Evolutionary conservation across 2,329 filamentous ascomycete genomes (phyloP).

Genomic region (Xylariales sp.): DNA sequence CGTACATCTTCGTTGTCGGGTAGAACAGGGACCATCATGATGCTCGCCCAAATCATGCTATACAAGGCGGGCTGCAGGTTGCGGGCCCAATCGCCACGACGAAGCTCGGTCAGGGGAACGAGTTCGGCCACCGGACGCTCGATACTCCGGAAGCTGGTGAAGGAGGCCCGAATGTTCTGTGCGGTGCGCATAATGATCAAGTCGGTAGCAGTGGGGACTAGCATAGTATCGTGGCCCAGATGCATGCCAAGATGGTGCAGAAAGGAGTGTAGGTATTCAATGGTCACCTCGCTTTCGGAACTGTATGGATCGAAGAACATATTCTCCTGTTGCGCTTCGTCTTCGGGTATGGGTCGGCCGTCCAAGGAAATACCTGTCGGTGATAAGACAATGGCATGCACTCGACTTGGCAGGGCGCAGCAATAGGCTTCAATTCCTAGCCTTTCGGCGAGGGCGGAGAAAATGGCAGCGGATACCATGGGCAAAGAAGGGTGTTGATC

Average conservation of each 20-base stretch:
- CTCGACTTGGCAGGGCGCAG: constrained; percentile 79
- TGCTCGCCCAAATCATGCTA: constrained; percentile 66
- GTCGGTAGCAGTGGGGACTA: constrained; percentile 59
- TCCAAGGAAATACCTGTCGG: constrained; percentile 57
- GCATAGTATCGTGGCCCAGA: constrained; percentile 42
- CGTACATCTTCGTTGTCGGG: constrained; percentile 33
- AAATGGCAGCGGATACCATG: constrained; percentile 82
- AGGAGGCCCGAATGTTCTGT: constrained; percentile 76
- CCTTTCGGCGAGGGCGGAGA: constrained; percentile 70
- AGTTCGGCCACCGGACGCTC: constrained; percentile 33
- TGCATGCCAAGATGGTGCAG: constrained; percentile 47
- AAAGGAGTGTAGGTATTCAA: constrained; percentile 52
- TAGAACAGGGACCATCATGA: constrained; percentile 46
- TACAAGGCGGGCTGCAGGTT: constrained; percentile 61
- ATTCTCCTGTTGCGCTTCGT: constrained; percentile 39
- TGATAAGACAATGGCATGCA: constrained; percentile 72
- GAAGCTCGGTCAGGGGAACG: constrained; percentile 30
- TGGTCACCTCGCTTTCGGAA: constrained; percentile 60
- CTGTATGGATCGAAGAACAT: constrained; percentile 87
- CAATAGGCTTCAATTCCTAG: constrained; percentile 73
- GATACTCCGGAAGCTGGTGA: constrained; percentile 39
- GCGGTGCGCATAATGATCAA: constrained; percentile 71
- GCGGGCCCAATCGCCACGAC: constrained; percentile 48
- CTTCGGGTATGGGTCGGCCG: constrained; percentile 31
- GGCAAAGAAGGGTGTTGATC: constrained; percentile 75